phyloP scores from a whole-genome alignment of 139 green algal genomes.

The Micractinium conductrix region DNA sequence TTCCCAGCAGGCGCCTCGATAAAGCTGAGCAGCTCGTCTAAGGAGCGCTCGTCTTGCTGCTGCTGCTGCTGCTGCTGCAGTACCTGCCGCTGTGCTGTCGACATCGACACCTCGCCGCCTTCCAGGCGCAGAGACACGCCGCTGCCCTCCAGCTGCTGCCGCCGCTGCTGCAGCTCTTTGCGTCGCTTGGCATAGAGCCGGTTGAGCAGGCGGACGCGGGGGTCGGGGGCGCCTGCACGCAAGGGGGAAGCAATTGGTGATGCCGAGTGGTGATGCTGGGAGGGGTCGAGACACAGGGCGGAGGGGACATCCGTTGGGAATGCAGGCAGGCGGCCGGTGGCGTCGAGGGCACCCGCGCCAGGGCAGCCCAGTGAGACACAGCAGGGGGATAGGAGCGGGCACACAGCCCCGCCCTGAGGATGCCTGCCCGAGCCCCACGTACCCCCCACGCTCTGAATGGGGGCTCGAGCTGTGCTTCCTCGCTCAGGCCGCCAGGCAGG shows the following conservation, averaged over 20 bases:
- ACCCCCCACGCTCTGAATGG: no score
- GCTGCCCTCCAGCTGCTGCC: slow-evolving; percentile 10
- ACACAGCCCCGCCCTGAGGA: no score
- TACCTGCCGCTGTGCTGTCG: background rate
- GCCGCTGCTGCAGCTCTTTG: slow-evolving; percentile 62
- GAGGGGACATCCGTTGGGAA: no score
- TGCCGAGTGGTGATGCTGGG: no score
- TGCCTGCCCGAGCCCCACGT: no score
- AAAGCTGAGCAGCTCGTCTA: slow-evolving; percentile 71
- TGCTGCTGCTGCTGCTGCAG: background rate
- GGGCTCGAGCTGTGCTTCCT: no score
- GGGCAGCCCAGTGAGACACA: no score
- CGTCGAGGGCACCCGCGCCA: no score
- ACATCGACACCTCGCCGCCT: background rate
- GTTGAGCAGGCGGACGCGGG: slow-evolving; percentile 77
- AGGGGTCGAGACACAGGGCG: no score
- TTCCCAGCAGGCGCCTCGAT: slow-evolving; percentile 57
- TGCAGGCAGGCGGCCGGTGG: no score
- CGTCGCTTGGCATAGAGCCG: slow-evolving; percentile 76
- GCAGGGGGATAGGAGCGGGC: no score
- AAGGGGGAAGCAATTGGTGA: background rate
- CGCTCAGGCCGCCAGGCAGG: no score
- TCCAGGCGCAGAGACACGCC: background rate
- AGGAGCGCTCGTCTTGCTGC: slow-evolving; percentile 39
- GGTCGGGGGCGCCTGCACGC: slow-evolving; percentile 51